phyloP scores from a whole-genome alignment of 768 basidiomycete species.

The Daedalea quercina region DNA sequence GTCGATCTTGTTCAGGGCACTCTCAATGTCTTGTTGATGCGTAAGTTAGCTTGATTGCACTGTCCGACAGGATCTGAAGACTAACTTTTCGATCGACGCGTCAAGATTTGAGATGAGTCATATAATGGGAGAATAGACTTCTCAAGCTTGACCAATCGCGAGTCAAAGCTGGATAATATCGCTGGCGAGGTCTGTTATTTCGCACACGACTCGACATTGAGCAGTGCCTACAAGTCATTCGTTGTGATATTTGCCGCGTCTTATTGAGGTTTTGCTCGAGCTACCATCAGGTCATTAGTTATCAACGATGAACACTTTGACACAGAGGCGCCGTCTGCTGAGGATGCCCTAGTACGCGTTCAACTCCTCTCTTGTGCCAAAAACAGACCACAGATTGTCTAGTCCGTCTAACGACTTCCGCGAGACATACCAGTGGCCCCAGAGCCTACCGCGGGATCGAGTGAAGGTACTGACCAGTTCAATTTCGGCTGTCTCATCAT shows the following conservation, averaged over 20 bases:
- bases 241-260: conserved; percentile 76
- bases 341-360: too few species aligned
- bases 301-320: too few species aligned
- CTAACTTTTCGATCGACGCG: conserved; percentile 66
- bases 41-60: background rate
- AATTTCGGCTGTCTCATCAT: conserved; percentile 68
- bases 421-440: too few species aligned
- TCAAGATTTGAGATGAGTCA: conserved; percentile 67
- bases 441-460: too few species aligned
- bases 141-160: conserved; percentile 73
- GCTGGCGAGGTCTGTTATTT: conserved; percentile 33
- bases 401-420: too few species aligned
- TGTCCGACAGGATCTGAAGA: too few species aligned
- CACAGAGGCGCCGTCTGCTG: too few species aligned
- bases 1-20: conserved; percentile 70
- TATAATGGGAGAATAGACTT: conserved; percentile 84
- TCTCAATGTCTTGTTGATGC: conserved; percentile 61
- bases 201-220: background rate
- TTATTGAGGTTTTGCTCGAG: conserved; percentile 86
- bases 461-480: conserved; percentile 43
- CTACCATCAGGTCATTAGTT: too few species aligned
- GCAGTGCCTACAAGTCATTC: conserved; percentile 68
- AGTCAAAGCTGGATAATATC: conserved; percentile 79
- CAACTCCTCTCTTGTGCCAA: too few species aligned
- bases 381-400: too few species aligned